A percentile compares a stretch with the other conserved stretches of the same genome.
These are phyloP conservation scores for Diaporthe amygdali DNA, from an alignment of 2,329 filamentous ascomycete genomes.

Conservation along the genomic window DNA sequence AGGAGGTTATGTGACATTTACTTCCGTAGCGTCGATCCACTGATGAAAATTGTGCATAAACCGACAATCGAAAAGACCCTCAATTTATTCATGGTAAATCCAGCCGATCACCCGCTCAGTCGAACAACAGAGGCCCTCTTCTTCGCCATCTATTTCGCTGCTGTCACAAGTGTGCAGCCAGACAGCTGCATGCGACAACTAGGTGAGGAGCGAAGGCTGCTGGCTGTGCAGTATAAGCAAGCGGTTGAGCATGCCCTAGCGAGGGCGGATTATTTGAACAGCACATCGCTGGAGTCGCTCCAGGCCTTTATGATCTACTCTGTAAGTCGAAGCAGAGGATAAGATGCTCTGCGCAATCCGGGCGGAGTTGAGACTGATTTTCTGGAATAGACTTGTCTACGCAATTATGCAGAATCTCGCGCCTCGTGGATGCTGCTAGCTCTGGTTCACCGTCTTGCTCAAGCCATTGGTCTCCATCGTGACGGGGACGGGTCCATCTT, in stretches of 20 bases:
- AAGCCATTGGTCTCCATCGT: slow-evolving; percentile 47
- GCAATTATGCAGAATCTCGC: slow-evolving; percentile 41
- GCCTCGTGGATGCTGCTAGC: slow-evolving; percentile 48
- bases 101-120: slow-evolving; percentile 28
- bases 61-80: slow-evolving; percentile 41
- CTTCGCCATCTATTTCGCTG: slow-evolving; percentile 50
- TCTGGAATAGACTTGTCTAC: slow-evolving; percentile 40
- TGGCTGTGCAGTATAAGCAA: slow-evolving; percentile 38
- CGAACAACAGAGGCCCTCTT: slow-evolving; percentile 40
- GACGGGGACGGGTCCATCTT: slow-evolving; percentile 44
- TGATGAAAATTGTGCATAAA: slow-evolving; percentile 51
- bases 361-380: neutral
- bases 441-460: slow-evolving; percentile 48
- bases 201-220: slow-evolving; percentile 39
- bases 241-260: slow-evolving; percentile 44
- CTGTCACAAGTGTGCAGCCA: slow-evolving; percentile 40
- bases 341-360: neutral
- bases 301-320: slow-evolving; percentile 49
- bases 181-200: slow-evolving; percentile 38
- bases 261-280: slow-evolving; percentile 49
- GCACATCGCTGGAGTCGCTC: slow-evolving; percentile 42
- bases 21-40: slow-evolving; percentile 47
- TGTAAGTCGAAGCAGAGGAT: slow-evolving; percentile 26
- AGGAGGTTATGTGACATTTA: slow-evolving; percentile 41
- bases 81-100: slow-evolving; percentile 32